These are phyloP conservation scores for Halteria grandinella DNA, from an alignment of 73 alveolate species.

Conservation along the genomic window DNA sequence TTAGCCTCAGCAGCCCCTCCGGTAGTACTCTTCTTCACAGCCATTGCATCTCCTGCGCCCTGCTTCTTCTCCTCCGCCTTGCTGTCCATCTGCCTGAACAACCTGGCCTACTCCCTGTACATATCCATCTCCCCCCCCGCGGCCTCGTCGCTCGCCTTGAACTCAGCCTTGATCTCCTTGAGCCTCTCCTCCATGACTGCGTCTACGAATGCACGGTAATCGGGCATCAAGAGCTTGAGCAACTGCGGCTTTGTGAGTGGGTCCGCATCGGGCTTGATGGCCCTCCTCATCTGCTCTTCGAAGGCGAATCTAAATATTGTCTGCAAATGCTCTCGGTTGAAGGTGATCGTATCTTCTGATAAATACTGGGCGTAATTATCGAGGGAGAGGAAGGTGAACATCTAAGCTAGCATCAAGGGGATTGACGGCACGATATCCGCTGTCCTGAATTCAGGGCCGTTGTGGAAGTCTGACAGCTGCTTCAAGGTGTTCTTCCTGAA, in stretches of 20 bases:
- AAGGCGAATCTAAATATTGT: slow-evolving; percentile 49
- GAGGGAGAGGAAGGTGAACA: slow-evolving; percentile 1
- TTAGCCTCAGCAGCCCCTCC: slow-evolving; percentile 7
- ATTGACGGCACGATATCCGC: slow-evolving; percentile 46
- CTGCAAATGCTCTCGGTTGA: not conserved
- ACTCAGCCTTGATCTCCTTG: slow-evolving; percentile 21
- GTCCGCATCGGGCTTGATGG: slow-evolving; percentile 47
- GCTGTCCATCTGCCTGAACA: not conserved
- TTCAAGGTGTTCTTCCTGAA: not conserved
- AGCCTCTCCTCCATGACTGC: slow-evolving; percentile 15
- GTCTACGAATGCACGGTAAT: not conserved
- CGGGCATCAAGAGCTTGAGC: not conserved
- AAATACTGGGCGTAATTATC: slow-evolving; percentile 31
- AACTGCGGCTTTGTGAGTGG: slow-evolving; percentile 21
- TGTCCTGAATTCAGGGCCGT: slow-evolving; percentile 37
- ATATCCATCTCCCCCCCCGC: not conserved
- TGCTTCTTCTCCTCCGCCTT: not conserved
- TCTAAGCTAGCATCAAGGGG: slow-evolving; percentile 45
- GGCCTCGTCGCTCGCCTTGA: not conserved
- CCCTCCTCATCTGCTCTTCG: slow-evolving; percentile 60
- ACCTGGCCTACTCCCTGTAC: slow-evolving; percentile 4
- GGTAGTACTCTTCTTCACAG: slow-evolving; percentile 9
- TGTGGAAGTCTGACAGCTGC: slow-evolving; percentile 11
- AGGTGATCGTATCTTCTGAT: not conserved
- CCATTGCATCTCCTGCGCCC: slow-evolving; percentile 4